Evolutionary conservation across 2,329 filamentous ascomycete genomes (phyloP), one percentile per base, ranked within the genome.

Genomic region (Colletotrichum neosansevieriae): DNA sequence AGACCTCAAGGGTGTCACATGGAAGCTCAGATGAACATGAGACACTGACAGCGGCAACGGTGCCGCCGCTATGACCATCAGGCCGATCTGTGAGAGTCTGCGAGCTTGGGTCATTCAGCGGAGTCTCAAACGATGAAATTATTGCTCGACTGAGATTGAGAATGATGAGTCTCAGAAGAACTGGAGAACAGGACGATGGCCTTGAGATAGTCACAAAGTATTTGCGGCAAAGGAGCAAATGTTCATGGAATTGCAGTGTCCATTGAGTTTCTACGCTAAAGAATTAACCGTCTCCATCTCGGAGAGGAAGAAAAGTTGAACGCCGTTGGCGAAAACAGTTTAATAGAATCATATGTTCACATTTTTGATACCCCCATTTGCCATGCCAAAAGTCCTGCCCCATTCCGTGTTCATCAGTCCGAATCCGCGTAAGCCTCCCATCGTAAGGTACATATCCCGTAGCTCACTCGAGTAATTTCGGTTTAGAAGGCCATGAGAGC

Each of bases 401-500:
- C 59, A 42, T 24, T 4, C 63, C 38, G 45, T 58, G 53, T 40
- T 47, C 59, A 38, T 59, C 19, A 67, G 17, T 64, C 36, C 21
- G 7, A 54, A 24, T 42, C 50, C 34, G 50, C 49, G 34, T 50
- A 6, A 21, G 2, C 47, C 38, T 42, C 13, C 9, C 19, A 3
- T 29, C 29, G 2, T 36, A 32, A 65, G 40, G 38, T 15, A 47
- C 29, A 24, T 34, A 5, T 2, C 13, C 17, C 47, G 9, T n/a
- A 15, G 6, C 17, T 6, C 34, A 3, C 13, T 6, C 24, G 2
- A 10, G 6, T 17, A 6, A 9, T 17, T 3, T 2, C 1, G 12
- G 19, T 45, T 68, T 63, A 70, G 19, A 71, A 4, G 3, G 60
- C 70, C 42, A 71, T 53, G 29, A 71, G 32, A 40, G 60, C 70